A percentile compares a stretch with the other conserved stretches of the same genome.
Evolutionary conservation across 2,329 filamentous ascomycete genomes (phyloP).

Genomic region (Diaporthe citriasiana): DNA sequence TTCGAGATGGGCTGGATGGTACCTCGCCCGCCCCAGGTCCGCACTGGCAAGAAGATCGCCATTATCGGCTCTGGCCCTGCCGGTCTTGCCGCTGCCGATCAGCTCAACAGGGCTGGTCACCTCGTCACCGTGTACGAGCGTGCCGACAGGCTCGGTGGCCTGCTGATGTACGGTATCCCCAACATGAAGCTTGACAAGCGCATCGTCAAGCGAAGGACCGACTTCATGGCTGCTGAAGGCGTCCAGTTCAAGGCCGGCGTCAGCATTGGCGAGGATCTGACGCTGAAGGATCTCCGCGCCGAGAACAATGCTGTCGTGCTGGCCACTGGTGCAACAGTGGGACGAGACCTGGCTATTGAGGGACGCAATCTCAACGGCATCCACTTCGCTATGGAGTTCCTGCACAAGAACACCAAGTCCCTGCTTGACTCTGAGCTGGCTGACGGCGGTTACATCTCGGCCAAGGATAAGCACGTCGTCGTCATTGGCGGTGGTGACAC

Average conservation of each 20-base stretch:
- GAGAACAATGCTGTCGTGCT: conserved; percentile 88
- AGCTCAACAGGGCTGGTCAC: conserved; percentile 94
- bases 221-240: conserved; percentile 94
- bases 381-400: conserved; percentile 97
- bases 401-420: conserved; percentile 98
- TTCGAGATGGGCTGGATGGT: conserved; percentile 99
- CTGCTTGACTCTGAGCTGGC: conserved; percentile 90
- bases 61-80: conserved; percentile 93
- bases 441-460: conserved; percentile 90
- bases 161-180: conserved; percentile 98
- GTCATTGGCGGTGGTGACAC: conserved; percentile 99
- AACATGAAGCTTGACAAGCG: conserved; percentile 99
- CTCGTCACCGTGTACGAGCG: conserved; percentile 92
- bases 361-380: conserved; percentile 90
- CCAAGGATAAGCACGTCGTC: conserved; percentile 95
- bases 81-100: conserved; percentile 90
- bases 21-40: conserved; percentile 80
- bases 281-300: conserved; percentile 79
- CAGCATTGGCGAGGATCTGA: conserved; percentile 81
- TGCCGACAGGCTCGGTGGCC: conserved; percentile 88
- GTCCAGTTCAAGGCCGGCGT: conserved; percentile 85
- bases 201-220: conserved; percentile 93
- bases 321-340: conserved; percentile 92
- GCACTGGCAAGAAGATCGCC: conserved; percentile 89
- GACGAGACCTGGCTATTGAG: conserved; percentile 91